A percentile compares a stretch with the other conserved stretches of the same genome.
Conservation (phyloP, 2,329 filamentous ascomycete genomes). For the Aspergillus thermomutatus region DNA sequence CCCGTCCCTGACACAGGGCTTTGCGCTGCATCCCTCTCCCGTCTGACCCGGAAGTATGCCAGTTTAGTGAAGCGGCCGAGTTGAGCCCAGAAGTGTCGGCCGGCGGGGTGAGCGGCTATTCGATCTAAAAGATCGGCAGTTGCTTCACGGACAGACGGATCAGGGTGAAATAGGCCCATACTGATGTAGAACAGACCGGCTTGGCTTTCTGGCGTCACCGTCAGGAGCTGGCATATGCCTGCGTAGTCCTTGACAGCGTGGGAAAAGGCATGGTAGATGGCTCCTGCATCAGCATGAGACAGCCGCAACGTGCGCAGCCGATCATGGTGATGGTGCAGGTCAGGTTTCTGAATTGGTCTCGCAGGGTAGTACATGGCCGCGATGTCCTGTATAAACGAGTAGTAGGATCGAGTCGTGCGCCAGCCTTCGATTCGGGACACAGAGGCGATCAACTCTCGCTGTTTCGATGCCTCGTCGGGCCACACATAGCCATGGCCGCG, state of each 20-base stretch:
- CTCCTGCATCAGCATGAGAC: conserved; percentile 68
- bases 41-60: conserved; percentile 74
- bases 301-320: conserved; percentile 80
- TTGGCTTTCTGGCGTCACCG: conserved; percentile 78
- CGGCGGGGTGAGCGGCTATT: conserved; percentile 81
- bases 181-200: conserved; percentile 88
- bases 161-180: conserved; percentile 87
- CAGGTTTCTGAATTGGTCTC: conserved; percentile 46
- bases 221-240: conserved; percentile 79
- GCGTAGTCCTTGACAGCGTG: conserved; percentile 75
- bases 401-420: conserved; percentile 93
- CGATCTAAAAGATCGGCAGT: conserved; percentile 78
- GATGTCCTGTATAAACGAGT: conserved; percentile 82
- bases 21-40: conserved; percentile 49
- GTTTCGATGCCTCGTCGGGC: conserved; percentile 75
- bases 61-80: conserved; percentile 86
- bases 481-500: conserved; percentile 93
- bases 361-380: conserved; percentile 38
- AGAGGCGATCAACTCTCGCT: conserved; percentile 84
- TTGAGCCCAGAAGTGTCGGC: conserved; percentile 85
- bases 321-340: conserved; percentile 90
- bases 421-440: conserved; percentile 93
- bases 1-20: conserved; percentile 22
- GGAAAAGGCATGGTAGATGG: conserved; percentile 79
- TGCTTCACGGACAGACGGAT: conserved; percentile 71